Evolutionary conservation across 176 grass and related monocot genomes (phyloP).

Genomic region (Oryza punctata): DNA sequence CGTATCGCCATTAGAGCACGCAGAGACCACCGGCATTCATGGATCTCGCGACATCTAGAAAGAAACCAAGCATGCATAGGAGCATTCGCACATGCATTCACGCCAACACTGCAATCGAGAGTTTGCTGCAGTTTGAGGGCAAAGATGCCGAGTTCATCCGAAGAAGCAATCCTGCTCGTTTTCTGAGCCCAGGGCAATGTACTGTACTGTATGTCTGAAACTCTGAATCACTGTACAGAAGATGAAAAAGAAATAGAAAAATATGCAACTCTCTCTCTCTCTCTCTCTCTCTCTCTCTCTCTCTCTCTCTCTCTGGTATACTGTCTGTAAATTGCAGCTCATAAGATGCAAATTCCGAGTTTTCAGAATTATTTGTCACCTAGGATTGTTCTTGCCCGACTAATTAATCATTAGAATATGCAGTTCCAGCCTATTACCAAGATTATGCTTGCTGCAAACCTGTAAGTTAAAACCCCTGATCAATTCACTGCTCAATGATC

Average conservation of each 20-base stretch:
- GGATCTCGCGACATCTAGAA: conserved; percentile 29
- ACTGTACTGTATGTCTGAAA: not conserved
- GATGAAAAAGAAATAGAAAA: too few relatives aligned
- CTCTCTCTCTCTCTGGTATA: too few relatives aligned
- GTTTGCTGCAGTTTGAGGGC: conserved; percentile 47
- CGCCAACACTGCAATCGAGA: conserved; percentile 28
- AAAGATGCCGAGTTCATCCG: conserved; percentile 39
- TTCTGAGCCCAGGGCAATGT: not conserved
- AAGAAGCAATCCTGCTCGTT: not conserved
- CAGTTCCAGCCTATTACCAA: not conserved
- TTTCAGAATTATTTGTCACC: too few relatives aligned
- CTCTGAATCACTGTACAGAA: not conserved
- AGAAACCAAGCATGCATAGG: not conserved
- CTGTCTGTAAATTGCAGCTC: too few relatives aligned
- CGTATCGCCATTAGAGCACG: not conserved
- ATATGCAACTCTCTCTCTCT: too few relatives aligned
- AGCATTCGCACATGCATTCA: not conserved
- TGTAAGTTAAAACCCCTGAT: not conserved
- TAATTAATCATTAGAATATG: not conserved
- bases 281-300: too few relatives aligned
- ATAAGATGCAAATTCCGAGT: too few relatives aligned
- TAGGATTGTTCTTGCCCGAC: not conserved
- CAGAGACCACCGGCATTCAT: conserved; percentile 30
- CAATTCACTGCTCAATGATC: not conserved
- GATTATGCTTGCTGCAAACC: not conserved